Evolutionary conservation across 2,329 filamentous ascomycete genomes (phyloP), one percentile per base, ranked within the genome.

Genomic region (Scytalidium lignicola): DNA sequence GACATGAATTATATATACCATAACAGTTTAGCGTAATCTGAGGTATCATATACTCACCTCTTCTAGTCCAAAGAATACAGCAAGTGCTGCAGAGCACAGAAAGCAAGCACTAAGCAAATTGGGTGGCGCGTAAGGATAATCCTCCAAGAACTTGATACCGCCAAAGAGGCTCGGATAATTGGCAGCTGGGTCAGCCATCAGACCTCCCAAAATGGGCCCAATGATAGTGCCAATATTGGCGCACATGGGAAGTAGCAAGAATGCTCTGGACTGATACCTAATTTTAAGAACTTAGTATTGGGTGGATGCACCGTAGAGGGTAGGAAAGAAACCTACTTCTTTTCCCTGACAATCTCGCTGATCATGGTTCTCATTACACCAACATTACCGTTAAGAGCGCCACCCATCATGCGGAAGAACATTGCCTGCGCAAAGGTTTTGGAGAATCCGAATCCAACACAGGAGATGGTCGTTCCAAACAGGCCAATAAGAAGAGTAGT

Each of bases 281-380:
- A 13, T 44, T 23, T 28, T 52, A 18, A 26, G 7, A 20, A 8
- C n/a, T 37, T n/a, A 12, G 12, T 21, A 3, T 9, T 40, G 12
- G 12, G 4, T 18, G 19, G n/a, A 18, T 37, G 26, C 23, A 15
- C 41, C 40, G 47, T n/a, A 17, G 20, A 37, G n/a, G 22, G 17
- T 43, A 18, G 13, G 4, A 40, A 20, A 43, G 0, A 23, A 5
- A 48, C 54, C n/a, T 41, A 85, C 71, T 78, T 83, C 64, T 83
- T 85, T 65, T 88, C 84, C 44, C 75, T 73, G 32, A 89, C 80
- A 22, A 86, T 83, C 65, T 90, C 86, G 1, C 78, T 78, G 37
- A 87, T 85, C 77, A 88, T 84, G 3, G 84, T 88, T 50, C 85
- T 70, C 82, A 89, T 84, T 4, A 88, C 83, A 0, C 84, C 84